Percentiles rank a stretch among this genome's conserved stretches.
Conservation (phyloP, 2,329 filamentous ascomycete species). For the Chaetomium sp. region DNA sequence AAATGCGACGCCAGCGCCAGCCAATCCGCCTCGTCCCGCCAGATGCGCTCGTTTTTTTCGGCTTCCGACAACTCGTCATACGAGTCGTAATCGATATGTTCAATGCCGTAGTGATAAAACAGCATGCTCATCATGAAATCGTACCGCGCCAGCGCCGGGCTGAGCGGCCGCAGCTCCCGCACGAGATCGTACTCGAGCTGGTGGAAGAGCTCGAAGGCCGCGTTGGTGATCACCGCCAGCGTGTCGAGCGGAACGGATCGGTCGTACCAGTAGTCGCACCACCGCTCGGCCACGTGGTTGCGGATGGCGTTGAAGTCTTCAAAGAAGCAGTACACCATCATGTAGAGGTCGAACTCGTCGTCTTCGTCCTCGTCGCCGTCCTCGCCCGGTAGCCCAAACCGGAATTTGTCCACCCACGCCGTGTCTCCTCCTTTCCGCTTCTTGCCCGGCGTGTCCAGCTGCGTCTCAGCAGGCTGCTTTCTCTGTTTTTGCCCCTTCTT, state of each 20-base stretch:
- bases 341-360: conserved; percentile 27
- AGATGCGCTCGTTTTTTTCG: conserved; percentile 23
- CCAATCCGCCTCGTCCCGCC: conserved; percentile 26
- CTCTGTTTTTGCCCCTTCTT: conserved; percentile 11
- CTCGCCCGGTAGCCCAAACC: conserved; percentile 17
- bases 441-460: conserved; percentile 1
- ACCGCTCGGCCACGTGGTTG: conserved; percentile 27
- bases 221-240: conserved; percentile 29
- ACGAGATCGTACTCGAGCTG: conserved; percentile 25
- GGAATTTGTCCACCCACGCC: conserved; percentile 23
- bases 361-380: conserved; percentile 18
- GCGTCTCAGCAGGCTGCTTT: conserved; percentile 6
- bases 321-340: conserved; percentile 32
- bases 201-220: conserved; percentile 29
- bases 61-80: conserved; percentile 16
- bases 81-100: conserved; percentile 26
- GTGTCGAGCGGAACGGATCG: conserved; percentile 22
- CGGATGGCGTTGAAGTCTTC: conserved; percentile 30
- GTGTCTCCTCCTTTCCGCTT: not conserved
- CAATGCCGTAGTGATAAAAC: conserved; percentile 24
- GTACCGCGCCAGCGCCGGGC: conserved; percentile 18
- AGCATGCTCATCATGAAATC: conserved; percentile 25
- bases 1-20: conserved; percentile 22
- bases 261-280: conserved; percentile 29
- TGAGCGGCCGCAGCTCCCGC: conserved; percentile 13